Evolutionary conservation across 176 grass and related monocot genomes (phyloP), one percentile per base, ranked within the genome.

Genomic region (Oryza glaberrima): DNA sequence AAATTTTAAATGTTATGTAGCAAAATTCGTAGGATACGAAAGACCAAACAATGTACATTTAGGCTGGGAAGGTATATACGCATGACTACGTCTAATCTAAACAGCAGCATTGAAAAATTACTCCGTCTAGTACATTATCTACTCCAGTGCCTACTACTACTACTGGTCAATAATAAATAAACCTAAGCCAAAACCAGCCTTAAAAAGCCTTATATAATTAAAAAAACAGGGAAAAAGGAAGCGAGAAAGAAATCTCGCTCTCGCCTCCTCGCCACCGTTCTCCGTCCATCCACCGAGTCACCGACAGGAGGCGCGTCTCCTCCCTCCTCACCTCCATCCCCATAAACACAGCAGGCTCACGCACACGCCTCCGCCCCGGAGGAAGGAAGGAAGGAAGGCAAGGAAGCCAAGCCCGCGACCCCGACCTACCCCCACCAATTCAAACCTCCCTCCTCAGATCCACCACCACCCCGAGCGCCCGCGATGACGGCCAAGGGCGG

Each of bases 401-500:
- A 49, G 47, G 47, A 49, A 49, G 49, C 51, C 51, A 49, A 49
- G 49, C 51, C 51, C 73, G 79, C 83, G 80, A 83, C 88, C 82
- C 61, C 38, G 16, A 44, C 43, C 47, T 65, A 77, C 47, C 73
- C 67, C 32, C 28, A 4, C 75, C 35, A 25, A 61, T 61, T 22
- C 54, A 19, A 1, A 34, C 16, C 75, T 3, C 30, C 74, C 34
- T 60, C n/a, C 8, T 16, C 84, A 90, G 84, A 90, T 90, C 87
- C 77, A 19, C 81, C 35, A 3, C 35, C 81, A 36, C 86, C 14
- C 65, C 49, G 44, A 3, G 41, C 35, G 44, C 76, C 76, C 16
- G 38, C 84, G 64, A 91, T 91, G 89, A 88, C 89, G 71, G 89
- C 89, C 9, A 91, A 91, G 81, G 89, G 85, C 65, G 89, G 81